These are phyloP conservation scores for Penicillium corylophilum DNA, from an alignment of 2,329 filamentous ascomycete species.

Conservation along the genomic window DNA sequence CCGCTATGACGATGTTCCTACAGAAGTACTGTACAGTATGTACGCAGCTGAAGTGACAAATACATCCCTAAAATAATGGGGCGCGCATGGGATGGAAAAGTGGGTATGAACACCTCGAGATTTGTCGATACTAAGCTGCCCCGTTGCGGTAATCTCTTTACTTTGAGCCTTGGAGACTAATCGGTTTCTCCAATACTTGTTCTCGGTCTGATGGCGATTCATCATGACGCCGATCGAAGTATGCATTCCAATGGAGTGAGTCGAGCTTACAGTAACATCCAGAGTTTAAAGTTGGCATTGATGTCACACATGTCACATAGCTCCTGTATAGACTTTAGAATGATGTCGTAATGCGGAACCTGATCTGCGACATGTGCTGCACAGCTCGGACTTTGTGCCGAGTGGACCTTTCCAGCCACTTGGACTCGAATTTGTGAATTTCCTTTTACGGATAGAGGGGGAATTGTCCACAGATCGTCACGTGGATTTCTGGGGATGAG, in stretches of 20 bases:
- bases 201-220: neutral
- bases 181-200: neutral
- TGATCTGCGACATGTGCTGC: neutral
- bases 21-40: too few species aligned
- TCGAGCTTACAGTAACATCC: too few species aligned
- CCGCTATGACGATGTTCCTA: neutral
- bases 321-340: too few species aligned
- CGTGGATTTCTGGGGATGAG: neutral
- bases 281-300: neutral
- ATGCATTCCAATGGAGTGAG: neutral
- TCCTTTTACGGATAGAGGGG: neutral
- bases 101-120: neutral
- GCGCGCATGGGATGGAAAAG: neutral
- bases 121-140: too few species aligned
- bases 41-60: neutral
- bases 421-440: neutral
- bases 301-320: neutral
- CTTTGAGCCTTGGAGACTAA: neutral
- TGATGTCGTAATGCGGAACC: neutral
- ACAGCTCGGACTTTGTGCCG: neutral
- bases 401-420: neutral
- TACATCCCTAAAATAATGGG: neutral
- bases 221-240: neutral
- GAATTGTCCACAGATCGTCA: neutral
- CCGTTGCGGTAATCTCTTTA: neutral